These are phyloP conservation scores for Salvia miltiorrhiza DNA, from an alignment of 257 asterid species.

Conservation along the genomic window DNA sequence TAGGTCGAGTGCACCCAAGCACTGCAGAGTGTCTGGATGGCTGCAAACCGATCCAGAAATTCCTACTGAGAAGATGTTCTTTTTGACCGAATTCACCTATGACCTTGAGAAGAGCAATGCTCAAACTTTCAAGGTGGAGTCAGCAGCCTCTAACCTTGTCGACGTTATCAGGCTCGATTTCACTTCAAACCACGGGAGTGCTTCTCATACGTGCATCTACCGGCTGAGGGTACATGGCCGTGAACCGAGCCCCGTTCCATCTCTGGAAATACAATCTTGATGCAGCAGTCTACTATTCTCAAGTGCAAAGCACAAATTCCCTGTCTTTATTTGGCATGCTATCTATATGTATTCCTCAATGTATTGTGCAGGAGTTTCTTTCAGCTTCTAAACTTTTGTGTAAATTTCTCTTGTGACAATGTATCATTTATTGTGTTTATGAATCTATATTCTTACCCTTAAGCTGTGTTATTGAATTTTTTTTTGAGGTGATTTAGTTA, in stretches of 20 bases:
- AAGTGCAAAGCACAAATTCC: background rate
- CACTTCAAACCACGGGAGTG: slow-evolving; percentile 74
- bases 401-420: background rate
- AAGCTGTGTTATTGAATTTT: background rate
- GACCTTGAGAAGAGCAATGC: slow-evolving; percentile 72
- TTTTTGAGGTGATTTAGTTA: too few relatives aligned
- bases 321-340: background rate
- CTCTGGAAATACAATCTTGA: slow-evolving; percentile 41
- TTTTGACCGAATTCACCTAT: slow-evolving; percentile 63
- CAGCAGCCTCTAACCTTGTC: slow-evolving; percentile 41
- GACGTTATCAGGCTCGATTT: slow-evolving; percentile 74
- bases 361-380: slow-evolving; percentile 8
- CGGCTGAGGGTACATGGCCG: slow-evolving; percentile 86
- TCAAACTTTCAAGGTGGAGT: slow-evolving; percentile 69
- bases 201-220: slow-evolving; percentile 80
- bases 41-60: slow-evolving; percentile 33
- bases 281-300: slow-evolving; percentile 5
- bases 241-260: slow-evolving; percentile 40
- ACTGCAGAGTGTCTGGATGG: slow-evolving; percentile 89
- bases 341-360: background rate
- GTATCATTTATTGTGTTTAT: background rate
- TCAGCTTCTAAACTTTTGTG: background rate
- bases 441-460: background rate
- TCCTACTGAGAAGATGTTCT: slow-evolving; percentile 37
- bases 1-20: slow-evolving; percentile 91